A percentile compares a stretch with the other conserved stretches of the same genome.
Conservation (phyloP, 139 green algal genomes). For the Asterochloris sp. region DNA sequence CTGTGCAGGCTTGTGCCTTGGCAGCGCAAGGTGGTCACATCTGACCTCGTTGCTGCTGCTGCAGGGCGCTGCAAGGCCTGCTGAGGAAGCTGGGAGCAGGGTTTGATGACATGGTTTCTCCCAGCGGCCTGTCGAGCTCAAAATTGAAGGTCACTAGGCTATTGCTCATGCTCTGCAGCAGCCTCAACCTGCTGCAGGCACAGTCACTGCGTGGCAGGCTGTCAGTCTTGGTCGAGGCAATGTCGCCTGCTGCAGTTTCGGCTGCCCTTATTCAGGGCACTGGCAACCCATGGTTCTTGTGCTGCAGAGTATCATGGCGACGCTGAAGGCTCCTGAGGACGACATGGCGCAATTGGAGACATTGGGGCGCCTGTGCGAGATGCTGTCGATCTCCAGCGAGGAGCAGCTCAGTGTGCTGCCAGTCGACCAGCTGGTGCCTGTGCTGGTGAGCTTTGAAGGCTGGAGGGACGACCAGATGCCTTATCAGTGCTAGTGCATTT, state of each 20-base stretch:
- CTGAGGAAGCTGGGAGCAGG: slow-evolving; percentile 81
- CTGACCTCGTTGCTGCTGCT: not conserved
- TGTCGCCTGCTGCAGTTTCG: too few relatives aligned
- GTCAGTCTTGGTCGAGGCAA: too few relatives aligned
- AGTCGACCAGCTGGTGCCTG: slow-evolving; percentile 79
- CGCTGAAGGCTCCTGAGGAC: slow-evolving; percentile 73
- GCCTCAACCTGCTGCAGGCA: not conserved
- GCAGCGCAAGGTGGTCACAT: too few relatives aligned
- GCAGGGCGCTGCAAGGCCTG: slow-evolving; percentile 76
- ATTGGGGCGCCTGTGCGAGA: slow-evolving; percentile 86
- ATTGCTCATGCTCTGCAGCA: not conserved
- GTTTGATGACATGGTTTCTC: slow-evolving; percentile 75
- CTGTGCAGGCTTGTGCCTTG: too few relatives aligned
- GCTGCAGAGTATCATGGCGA: slow-evolving; percentile 67
- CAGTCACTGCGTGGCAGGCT: not conserved
- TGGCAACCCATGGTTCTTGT: not conserved
- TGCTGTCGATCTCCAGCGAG: slow-evolving; percentile 88
- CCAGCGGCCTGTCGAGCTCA: slow-evolving; percentile 28
- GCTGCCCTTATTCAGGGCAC: too few relatives aligned
- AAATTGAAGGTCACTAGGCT: slow-evolving; percentile 51
- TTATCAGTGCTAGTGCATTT: too few relatives aligned
- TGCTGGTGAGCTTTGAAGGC: slow-evolving; percentile 59
- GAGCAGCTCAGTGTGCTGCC: slow-evolving; percentile 80
- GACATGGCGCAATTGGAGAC: slow-evolving; percentile 72
- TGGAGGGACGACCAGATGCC: too few relatives aligned